A percentile compares a stretch with the other conserved stretches of the same genome.
These are phyloP conservation scores for Fusarium musae DNA, from an alignment of 2,329 filamentous ascomycete species.

Conservation along the genomic window DNA sequence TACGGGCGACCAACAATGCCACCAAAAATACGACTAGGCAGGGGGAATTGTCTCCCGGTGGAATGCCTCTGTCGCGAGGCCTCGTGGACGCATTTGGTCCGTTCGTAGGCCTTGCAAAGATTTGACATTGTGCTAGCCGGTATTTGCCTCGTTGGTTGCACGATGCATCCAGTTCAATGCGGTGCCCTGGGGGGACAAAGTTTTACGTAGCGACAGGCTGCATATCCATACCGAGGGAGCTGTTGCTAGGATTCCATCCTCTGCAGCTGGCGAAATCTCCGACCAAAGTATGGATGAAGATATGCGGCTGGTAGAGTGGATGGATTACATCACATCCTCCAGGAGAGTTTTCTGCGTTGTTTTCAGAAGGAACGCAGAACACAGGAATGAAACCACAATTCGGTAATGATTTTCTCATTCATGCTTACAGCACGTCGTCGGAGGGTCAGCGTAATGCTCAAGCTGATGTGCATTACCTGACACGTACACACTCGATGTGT, in stretches of 20 bases:
- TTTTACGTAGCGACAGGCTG: slow-evolving; percentile 5
- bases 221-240: not conserved
- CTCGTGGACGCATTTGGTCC: not conserved
- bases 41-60: not conserved
- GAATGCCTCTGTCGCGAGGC: not conserved
- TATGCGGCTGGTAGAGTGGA: not conserved
- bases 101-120: not conserved
- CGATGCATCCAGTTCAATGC: not conserved
- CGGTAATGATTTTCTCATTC: not conserved
- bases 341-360: slow-evolving; percentile 7
- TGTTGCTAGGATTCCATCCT: not conserved
- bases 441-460: not conserved
- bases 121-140: slow-evolving; percentile 15
- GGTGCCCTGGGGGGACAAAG: not conserved
- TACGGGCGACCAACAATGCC: not conserved
- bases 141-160: slow-evolving; percentile 7
- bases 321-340: slow-evolving; percentile 10
- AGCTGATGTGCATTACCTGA: not conserved
- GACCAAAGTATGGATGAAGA: not conserved
- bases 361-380: not conserved
- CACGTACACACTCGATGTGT: not conserved
- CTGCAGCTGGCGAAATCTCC: not conserved
- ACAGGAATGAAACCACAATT: slow-evolving; percentile 4
- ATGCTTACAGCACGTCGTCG: not conserved
- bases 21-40: not conserved